Conservation (phyloP, 768 basidiomycete genomes). For the Rhizopogon sp. region DNA sequence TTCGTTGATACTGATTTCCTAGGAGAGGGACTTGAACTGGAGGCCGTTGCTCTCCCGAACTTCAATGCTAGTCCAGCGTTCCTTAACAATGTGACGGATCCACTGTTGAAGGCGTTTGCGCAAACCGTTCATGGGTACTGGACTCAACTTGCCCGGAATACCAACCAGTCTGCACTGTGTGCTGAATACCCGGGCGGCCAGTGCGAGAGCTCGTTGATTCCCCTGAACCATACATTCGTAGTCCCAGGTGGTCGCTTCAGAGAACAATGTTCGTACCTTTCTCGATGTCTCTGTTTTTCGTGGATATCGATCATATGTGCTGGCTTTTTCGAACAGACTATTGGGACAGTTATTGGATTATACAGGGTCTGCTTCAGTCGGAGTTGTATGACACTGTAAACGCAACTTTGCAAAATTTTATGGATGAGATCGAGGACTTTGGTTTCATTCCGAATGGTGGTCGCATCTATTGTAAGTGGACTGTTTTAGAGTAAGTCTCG, state of each 20-base stretch:
- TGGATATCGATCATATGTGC: not conserved
- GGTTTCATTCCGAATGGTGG: constrained; percentile 97
- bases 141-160: constrained; percentile 71
- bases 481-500: not conserved
- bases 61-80: constrained; percentile 65
- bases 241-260: constrained; percentile 85
- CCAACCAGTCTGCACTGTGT: constrained; percentile 69
- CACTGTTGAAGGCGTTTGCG: constrained; percentile 66
- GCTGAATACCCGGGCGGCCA: constrained; percentile 34
- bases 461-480: constrained; percentile 70
- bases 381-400: constrained; percentile 70
- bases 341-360: constrained; percentile 81
- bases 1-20: constrained; percentile 75
- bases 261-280: constrained; percentile 64
- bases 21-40: constrained; percentile 84
- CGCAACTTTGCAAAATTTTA: constrained; percentile 84
- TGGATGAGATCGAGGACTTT: constrained; percentile 81
- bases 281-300: not conserved
- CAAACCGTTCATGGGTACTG: constrained; percentile 84
- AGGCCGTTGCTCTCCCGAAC: constrained; percentile 51
- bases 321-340: constrained; percentile 33
- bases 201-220: constrained; percentile 85
- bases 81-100: constrained; percentile 64
- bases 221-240: constrained; percentile 87
- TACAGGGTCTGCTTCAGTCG: constrained; percentile 81